phyloP scores from a whole-genome alignment of 208 protist genomes.

The Leishmania tropica region DNA sequence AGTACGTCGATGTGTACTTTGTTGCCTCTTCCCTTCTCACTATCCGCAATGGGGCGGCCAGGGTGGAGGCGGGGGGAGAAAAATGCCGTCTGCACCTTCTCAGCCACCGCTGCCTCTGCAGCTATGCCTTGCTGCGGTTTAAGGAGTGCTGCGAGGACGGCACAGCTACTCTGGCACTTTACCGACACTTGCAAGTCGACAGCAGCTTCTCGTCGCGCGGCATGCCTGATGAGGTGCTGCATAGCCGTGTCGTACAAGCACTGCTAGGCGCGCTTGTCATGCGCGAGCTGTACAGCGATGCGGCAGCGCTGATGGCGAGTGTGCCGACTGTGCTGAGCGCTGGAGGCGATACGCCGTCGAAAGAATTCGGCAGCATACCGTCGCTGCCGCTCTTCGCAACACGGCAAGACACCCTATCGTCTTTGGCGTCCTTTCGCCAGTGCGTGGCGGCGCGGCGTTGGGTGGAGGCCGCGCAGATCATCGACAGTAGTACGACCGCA shows the following conservation, averaged over 20 bases:
- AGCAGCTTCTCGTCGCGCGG: background rate
- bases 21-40: slow-evolving; percentile 18
- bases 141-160: slow-evolving; percentile 77
- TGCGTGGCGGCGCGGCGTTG: slow-evolving; percentile 42
- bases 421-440: slow-evolving; percentile 44
- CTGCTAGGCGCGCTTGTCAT: slow-evolving; percentile 48
- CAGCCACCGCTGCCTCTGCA: slow-evolving; percentile 57
- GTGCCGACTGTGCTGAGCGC: background rate
- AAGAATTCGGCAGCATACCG: background rate
- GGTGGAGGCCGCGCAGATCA: slow-evolving; percentile 26
- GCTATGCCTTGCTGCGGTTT: slow-evolving; percentile 69
- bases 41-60: background rate
- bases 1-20: slow-evolving; percentile 38
- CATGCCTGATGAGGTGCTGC: background rate
- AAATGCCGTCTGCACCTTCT: slow-evolving; percentile 16
- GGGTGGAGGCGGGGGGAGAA: background rate
- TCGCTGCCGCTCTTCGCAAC: background rate
- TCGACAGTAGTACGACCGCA: background rate
- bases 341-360: background rate
- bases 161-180: slow-evolving; percentile 20
- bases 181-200: background rate
- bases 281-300: slow-evolving; percentile 58
- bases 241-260: slow-evolving; percentile 5
- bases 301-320: slow-evolving; percentile 16
- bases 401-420: slow-evolving; percentile 5